Base-by-base conservation (phyloP, 768 basidiomycete genomes). In the Termitomyces sp. region DNA sequence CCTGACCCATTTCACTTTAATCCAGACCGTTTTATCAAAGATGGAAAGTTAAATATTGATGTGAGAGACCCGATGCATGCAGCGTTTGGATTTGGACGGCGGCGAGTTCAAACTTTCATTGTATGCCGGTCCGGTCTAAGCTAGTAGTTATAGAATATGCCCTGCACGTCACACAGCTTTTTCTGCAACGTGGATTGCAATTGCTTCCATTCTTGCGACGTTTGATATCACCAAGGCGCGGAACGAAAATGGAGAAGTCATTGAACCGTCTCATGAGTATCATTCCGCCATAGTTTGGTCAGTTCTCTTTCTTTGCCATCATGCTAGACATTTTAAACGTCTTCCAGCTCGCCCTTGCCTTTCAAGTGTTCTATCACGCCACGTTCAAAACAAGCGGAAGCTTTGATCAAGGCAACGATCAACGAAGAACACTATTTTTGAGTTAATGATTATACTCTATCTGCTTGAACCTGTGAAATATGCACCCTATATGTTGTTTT, bases 1-100 rank as follows among this genome's bases (percentile, higher is more conserved):
- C 67, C 70, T 8, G 62, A 72, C 2, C 70, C 73, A 5, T 55
- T 63, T 0, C 33, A 10, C 7, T 75, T 75, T 60, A 60, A 64
- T 14, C 75, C 75, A 5, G 75, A 72, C 15, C 63, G 75, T 10
- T 76, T 71, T 54, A 45, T 70, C 63, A 59, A 73, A 62, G 53
- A 68, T 52, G 28, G 61, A 12, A 64, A 67, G 30, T 31, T 62
- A 28, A 54, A 63, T 31, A 56, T 50, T 4, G 53, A 53, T 26
- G 54, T 62, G 26, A 50, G 54, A 28, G 65, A 69, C 37, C 51
- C 51, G 6, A 19, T 28, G 26, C 51, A 43, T 43, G 51, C 41
- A 42, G 40, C 41, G 3, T 50, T 67, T 56, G 67, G 67, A 30
- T 68, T 68, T 43, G 62, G 61, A n/a, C 47, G 59, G 44, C 50